Conservation (phyloP, 768 basidiomycete species). For the Boletus reticulatus region DNA sequence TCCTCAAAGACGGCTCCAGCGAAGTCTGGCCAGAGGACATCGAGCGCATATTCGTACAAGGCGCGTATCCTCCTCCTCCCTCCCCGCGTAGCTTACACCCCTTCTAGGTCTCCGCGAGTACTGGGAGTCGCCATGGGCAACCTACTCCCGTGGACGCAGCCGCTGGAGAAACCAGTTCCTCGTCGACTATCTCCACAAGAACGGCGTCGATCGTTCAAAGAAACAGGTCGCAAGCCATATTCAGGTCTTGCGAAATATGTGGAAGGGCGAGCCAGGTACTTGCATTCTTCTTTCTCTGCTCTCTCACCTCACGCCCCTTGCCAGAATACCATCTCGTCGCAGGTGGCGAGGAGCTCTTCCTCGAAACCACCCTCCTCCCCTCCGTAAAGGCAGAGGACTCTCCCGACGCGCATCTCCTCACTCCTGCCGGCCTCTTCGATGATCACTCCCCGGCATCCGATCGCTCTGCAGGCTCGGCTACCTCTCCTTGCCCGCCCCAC, state of each 20-base stretch:
- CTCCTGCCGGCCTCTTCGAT: conserved; percentile 35
- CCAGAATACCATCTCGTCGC: conserved; percentile 77
- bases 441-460: conserved; percentile 33
- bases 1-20: conserved; percentile 73
- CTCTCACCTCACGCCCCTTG: conserved; percentile 1
- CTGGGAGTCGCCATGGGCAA: conserved; percentile 80
- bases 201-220: conserved; percentile 71
- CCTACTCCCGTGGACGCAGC: conserved; percentile 74
- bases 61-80: conserved; percentile 31
- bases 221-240: conserved; percentile 91
- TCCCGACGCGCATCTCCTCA: conserved; percentile 40
- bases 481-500: conserved; percentile 26
- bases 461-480: conserved; percentile 29
- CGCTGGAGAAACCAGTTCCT: conserved; percentile 85
- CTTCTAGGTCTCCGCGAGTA: conserved; percentile 66
- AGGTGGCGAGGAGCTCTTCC: conserved; percentile 71
- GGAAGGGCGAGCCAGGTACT: conserved; percentile 77
- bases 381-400: conserved; percentile 58
- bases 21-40: conserved; percentile 84
- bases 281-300: not conserved
- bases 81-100: not conserved
- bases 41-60: conserved; percentile 76
- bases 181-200: conserved; percentile 72
- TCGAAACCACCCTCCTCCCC: conserved; percentile 45
- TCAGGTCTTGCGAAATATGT: conserved; percentile 83